Conservation (phyloP, 2,329 filamentous ascomycete species). For the Penicillium sp. region DNA sequence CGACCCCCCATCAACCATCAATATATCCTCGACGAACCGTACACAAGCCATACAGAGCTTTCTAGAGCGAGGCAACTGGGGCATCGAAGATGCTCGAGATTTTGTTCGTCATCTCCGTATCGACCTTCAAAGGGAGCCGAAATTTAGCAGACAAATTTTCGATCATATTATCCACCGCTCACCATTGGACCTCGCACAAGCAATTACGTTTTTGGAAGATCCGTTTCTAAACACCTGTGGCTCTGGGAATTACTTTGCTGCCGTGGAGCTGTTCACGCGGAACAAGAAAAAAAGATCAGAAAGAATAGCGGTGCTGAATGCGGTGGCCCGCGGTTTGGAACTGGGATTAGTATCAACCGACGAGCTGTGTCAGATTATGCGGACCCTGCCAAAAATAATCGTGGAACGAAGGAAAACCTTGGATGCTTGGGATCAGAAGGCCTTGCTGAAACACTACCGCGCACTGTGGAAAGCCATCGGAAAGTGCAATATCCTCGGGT, state of each 20-base stretch:
- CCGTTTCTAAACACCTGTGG: constrained; percentile 40
- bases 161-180: constrained; percentile 31
- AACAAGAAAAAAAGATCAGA: constrained; percentile 20
- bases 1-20: not conserved
- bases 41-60: constrained; percentile 21
- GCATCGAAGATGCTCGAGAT: constrained; percentile 33
- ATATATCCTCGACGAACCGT: constrained; percentile 1
- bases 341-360: constrained; percentile 39
- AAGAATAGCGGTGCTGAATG: constrained; percentile 28
- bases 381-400: constrained; percentile 27
- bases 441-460: constrained; percentile 30
- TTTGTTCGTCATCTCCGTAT: constrained; percentile 33
- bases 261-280: constrained; percentile 32
- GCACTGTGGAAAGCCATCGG: constrained; percentile 44
- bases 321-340: constrained; percentile 35
- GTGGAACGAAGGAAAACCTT: constrained; percentile 20
- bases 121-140: constrained; percentile 39
- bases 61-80: constrained; percentile 24
- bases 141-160: constrained; percentile 42
- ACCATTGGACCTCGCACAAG: constrained; percentile 22
- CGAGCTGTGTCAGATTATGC: constrained; percentile 39
- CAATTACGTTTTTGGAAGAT: constrained; percentile 41
- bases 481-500: constrained; percentile 38
- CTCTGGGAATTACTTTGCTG: constrained; percentile 39
- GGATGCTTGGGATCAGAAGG: constrained; percentile 15